phyloP scores from a whole-genome alignment of 768 basidiomycete genomes.

The Lactifluus piperatus region DNA sequence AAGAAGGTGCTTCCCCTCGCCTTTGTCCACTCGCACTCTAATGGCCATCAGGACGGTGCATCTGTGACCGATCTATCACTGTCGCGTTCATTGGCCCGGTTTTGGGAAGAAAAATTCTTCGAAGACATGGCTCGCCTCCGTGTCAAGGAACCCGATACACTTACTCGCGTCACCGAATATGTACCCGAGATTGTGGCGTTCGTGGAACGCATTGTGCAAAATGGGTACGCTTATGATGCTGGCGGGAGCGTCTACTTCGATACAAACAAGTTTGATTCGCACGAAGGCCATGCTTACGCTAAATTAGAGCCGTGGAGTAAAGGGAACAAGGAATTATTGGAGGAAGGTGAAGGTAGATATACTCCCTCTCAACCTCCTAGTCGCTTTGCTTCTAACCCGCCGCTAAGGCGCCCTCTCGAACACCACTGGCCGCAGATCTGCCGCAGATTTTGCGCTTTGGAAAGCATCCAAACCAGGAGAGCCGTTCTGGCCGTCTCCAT shows the following conservation, averaged over 20 bases:
- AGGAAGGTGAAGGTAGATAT: conserved; percentile 78
- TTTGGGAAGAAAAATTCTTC: conserved; percentile 89
- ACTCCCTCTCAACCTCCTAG: not conserved
- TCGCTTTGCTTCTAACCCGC: not conserved
- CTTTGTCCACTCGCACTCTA: conserved; percentile 1
- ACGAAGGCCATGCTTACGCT: conserved; percentile 75
- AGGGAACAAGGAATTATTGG: conserved; percentile 81
- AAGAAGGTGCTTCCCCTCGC: conserved; percentile 43
- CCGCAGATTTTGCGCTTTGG: conserved; percentile 96
- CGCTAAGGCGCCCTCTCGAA: conserved; percentile 46
- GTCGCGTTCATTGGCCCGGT: conserved; percentile 69
- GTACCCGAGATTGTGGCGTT: conserved; percentile 91
- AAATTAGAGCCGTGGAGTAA: conserved; percentile 96
- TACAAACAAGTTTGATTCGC: conserved; percentile 69
- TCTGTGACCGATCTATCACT: conserved; percentile 83
- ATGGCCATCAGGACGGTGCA: conserved; percentile 48
- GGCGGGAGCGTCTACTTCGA: conserved; percentile 91
- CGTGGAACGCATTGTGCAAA: conserved; percentile 74
- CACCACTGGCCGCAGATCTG: conserved; percentile 59
- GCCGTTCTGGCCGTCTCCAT: conserved; percentile 92
- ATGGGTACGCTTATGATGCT: conserved; percentile 73
- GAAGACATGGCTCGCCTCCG: conserved; percentile 84
- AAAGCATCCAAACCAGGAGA: conserved; percentile 95
- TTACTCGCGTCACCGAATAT: conserved; percentile 96
- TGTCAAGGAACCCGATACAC: conserved; percentile 79